These are phyloP conservation scores for Pouteria glomerata DNA, from an alignment of 148 eudicot species.

Conservation along the genomic window DNA sequence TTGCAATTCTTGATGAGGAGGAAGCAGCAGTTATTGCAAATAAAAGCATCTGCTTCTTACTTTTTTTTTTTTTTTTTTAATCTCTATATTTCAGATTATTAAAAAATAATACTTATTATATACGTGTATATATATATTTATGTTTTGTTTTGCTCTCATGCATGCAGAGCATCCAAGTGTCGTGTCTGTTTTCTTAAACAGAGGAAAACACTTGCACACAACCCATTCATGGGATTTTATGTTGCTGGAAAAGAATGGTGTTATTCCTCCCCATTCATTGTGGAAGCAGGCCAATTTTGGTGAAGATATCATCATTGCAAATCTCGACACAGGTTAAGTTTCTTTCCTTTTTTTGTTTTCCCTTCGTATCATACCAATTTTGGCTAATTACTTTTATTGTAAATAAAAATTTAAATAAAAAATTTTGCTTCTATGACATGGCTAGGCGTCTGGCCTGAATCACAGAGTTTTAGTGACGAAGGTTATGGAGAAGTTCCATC, in stretches of 20 bases:
- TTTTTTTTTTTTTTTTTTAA: background rate
- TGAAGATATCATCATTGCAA: conserved; percentile 63
- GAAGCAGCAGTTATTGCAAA: conserved; percentile 54
- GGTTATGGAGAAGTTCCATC: conserved; percentile 60
- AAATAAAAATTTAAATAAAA: too few relatives aligned
- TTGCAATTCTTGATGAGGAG: conserved; percentile 50
- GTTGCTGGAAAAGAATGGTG: conserved; percentile 29
- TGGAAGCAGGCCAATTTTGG: conserved; percentile 51
- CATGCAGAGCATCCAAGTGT: conserved; percentile 51
- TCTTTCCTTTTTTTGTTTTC: background rate
- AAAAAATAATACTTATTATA: background rate
- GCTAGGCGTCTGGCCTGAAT: conserved; percentile 78
- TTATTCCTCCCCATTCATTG: conserved; percentile 13
- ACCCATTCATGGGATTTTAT: conserved; percentile 69
- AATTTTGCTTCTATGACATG: background rate
- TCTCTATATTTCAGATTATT: background rate
- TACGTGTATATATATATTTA: background rate
- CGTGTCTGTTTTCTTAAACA: conserved; percentile 47
- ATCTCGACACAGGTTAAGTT: too few relatives aligned
- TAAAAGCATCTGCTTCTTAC: conserved; percentile 13
- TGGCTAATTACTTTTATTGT: background rate
- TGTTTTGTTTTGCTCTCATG: too few relatives aligned
- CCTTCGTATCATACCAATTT: too few relatives aligned
- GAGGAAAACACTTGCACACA: conserved; percentile 51
- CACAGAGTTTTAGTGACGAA: conserved; percentile 53